These are phyloP conservation scores for Omphalotus guepiniiformis DNA, from an alignment of 768 basidiomycete genomes.

Conservation along the genomic window DNA sequence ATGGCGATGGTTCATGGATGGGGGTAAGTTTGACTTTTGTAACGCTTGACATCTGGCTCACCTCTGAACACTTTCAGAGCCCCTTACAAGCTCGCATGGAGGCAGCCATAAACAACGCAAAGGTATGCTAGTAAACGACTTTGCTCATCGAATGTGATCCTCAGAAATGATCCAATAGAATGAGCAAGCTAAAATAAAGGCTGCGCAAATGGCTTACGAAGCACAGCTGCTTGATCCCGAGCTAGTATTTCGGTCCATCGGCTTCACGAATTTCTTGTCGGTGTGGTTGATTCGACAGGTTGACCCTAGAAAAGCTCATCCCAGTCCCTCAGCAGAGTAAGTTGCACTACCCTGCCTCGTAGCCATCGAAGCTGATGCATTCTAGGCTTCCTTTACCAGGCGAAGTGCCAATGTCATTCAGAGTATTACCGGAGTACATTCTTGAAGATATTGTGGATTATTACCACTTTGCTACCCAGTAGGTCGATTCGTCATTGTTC, in stretches of 20 bases:
- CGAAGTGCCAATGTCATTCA: conserved; percentile 82
- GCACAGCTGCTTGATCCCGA: conserved; percentile 87
- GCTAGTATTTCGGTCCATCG: conserved; percentile 69
- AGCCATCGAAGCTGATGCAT: too few species aligned
- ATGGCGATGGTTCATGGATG: conserved; percentile 78
- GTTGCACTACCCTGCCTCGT: too few species aligned
- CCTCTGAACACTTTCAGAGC: conserved; percentile 35
- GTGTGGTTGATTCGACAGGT: conserved; percentile 91
- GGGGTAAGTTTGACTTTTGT: conserved; percentile 46
- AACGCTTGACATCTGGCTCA: neutral
- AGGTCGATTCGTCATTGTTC: conserved; percentile 18
- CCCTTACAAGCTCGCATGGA: conserved; percentile 76
- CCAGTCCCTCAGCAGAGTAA: conserved; percentile 61
- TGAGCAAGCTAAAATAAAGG: conserved; percentile 65
- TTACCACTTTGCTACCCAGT: conserved; percentile 81
- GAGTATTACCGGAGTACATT: conserved; percentile 89
- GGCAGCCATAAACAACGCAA: conserved; percentile 69
- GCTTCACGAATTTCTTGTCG: conserved; percentile 86
- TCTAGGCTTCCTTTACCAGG: conserved; percentile 79
- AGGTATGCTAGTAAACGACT: conserved; percentile 39
- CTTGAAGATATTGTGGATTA: conserved; percentile 93
- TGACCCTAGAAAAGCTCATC: conserved; percentile 78
- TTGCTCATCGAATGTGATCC: too few species aligned
- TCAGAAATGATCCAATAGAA: conserved; percentile 35
- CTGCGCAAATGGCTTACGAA: conserved; percentile 77